These are phyloP conservation scores for Phyllosticta ampelicida DNA, from an alignment of 2,329 filamentous ascomycete species.

Conservation along the genomic window DNA sequence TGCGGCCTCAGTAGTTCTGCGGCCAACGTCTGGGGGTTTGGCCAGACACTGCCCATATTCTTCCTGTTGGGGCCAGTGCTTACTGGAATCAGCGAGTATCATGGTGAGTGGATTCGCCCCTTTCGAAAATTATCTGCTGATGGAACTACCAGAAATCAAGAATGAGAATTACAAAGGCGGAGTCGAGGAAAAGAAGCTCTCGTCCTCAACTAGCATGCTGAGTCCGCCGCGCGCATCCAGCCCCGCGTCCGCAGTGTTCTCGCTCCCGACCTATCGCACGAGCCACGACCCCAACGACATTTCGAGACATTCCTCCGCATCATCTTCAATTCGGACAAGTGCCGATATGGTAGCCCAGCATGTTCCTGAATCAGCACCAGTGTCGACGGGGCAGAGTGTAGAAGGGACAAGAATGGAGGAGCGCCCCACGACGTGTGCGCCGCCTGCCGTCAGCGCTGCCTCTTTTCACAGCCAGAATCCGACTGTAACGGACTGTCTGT, in stretches of 20 bases:
- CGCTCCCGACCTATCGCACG: background rate
- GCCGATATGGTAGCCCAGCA: background rate
- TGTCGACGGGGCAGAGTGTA: background rate
- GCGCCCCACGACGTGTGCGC: background rate
- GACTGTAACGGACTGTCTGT: no score
- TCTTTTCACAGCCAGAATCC: no score
- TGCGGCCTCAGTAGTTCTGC: background rate
- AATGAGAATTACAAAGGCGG: background rate
- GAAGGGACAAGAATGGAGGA: background rate
- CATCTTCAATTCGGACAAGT: background rate
- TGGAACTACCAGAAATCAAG: background rate
- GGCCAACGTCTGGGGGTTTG: conserved; percentile 1
- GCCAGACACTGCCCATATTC: conserved; percentile 1
- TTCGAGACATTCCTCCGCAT: background rate
- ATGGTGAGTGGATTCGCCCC: background rate
- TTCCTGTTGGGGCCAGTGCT: background rate
- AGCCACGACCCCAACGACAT: background rate
- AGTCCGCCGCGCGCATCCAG: background rate
- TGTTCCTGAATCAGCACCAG: background rate
- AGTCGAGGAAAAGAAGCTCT: background rate
- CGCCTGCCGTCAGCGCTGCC: no score
- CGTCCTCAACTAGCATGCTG: background rate
- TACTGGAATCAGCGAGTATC: background rate
- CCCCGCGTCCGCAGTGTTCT: background rate
- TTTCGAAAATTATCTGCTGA: background rate